Evolutionary conservation across 2,329 filamentous ascomycete species (phyloP).

Genomic region (Neurospora crassa): DNA sequence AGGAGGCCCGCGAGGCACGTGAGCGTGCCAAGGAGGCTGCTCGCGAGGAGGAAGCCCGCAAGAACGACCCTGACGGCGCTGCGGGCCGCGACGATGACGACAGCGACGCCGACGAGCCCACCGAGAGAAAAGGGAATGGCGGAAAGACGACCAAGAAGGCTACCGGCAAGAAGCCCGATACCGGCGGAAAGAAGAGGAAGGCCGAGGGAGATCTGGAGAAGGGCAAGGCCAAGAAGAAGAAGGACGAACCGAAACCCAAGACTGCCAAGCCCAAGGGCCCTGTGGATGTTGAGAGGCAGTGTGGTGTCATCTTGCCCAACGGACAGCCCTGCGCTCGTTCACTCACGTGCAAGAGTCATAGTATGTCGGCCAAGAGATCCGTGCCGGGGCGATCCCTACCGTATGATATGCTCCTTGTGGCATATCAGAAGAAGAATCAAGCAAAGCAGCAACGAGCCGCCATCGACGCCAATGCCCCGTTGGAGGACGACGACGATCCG

Average conservation of each 20-base stretch:
- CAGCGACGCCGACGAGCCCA: conserved; percentile 40
- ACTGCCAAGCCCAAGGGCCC: conserved; percentile 79
- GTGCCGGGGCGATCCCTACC: conserved; percentile 80
- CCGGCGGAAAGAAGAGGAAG: conserved; percentile 66
- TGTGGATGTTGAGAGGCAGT: conserved; percentile 89
- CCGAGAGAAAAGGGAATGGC: conserved; percentile 32
- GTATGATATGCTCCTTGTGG: conserved; percentile 83
- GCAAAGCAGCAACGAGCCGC: conserved; percentile 95
- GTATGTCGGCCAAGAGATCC: conserved; percentile 87
- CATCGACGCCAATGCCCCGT: conserved; percentile 84
- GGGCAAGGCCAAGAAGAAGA: conserved; percentile 88
- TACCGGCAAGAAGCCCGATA: conserved; percentile 52
- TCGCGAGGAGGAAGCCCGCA: conserved; percentile 44
- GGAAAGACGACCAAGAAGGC: conserved; percentile 49
- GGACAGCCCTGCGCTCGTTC: conserved; percentile 81
- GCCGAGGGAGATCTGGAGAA: conserved; percentile 70
- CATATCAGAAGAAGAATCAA: conserved; percentile 96
- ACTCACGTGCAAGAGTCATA: conserved; percentile 86
- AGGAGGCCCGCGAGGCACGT: conserved; percentile 61
- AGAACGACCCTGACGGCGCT: conserved; percentile 31
- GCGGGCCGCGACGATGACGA: conserved; percentile 33
- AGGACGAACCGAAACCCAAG: conserved; percentile 81
- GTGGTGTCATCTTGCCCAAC: conserved; percentile 77
- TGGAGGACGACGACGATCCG: conserved; percentile 76
- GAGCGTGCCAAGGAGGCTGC: conserved; percentile 57